phyloP scores from a whole-genome alignment of 2,329 filamentous ascomycete genomes.

The Stemphylium beticola region DNA sequence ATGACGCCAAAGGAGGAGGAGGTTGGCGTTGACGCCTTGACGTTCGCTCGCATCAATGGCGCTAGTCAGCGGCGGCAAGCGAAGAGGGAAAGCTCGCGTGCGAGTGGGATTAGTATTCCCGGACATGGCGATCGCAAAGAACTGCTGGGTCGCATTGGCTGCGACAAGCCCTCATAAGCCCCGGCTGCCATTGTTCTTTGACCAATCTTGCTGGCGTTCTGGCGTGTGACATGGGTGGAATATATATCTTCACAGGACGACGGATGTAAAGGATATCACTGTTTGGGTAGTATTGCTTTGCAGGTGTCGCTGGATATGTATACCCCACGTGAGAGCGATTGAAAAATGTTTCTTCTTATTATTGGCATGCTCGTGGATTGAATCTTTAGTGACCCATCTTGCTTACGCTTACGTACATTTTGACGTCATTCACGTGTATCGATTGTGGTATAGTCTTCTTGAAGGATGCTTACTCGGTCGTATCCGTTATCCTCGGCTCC shows the following conservation, averaged over 20 bases:
- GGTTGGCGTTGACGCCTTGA: constrained; percentile 74
- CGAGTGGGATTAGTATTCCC: constrained; percentile 65
- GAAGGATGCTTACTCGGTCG: neutral
- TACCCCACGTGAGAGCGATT: constrained; percentile 8
- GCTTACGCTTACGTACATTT: neutral
- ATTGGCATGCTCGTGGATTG: neutral
- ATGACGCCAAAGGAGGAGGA: constrained; percentile 69
- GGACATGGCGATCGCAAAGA: constrained; percentile 80
- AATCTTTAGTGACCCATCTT: neutral
- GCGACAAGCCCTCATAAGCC: constrained; percentile 66
- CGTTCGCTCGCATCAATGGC: constrained; percentile 60
- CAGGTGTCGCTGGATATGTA: constrained; percentile 7
- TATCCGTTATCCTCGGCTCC: neutral
- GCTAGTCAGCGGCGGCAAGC: constrained; percentile 57
- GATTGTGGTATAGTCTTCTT: neutral
- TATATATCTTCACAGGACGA: neutral
- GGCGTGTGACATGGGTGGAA: neutral
- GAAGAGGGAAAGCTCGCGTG: constrained; percentile 58
- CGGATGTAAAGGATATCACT: neutral
- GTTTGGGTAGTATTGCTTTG: neutral
- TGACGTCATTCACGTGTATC: neutral
- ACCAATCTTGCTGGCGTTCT: constrained; percentile 17
- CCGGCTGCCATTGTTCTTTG: neutral
- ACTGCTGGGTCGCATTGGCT: constrained; percentile 80
- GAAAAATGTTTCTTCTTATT: neutral